Evolutionary conservation across 2,329 filamentous ascomycete genomes (phyloP), one percentile per base, ranked within the genome.

Genomic region (Torrubiellomyces zombiae): DNA sequence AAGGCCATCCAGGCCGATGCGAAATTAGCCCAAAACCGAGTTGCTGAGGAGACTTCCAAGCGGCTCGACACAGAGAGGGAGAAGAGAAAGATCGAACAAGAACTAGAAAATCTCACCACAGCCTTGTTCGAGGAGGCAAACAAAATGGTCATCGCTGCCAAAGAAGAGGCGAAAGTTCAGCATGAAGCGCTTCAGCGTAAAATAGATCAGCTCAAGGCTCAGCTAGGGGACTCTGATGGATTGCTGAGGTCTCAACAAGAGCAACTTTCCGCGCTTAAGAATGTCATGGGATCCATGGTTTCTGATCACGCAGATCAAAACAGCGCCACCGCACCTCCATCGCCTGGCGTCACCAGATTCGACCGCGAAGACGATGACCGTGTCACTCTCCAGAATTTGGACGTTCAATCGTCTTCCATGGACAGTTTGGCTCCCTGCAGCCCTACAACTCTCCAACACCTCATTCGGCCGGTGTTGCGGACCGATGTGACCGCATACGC

Each of bases 101-200:
- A 98, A 50, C 57, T 98, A 22, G 89, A 95, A 53, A 80, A 72
- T 26, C 53, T 98, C 34, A 95, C 89, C 0, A 74, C 82, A 2
- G 83, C 82, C 15, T 63, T 98, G n/a, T 98, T 98, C 34, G 83
- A 95, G 45, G 86, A 98, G 58, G 89, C 89, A 24, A 95, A 98
- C 55, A 85, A 78, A 62, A 95, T 98, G 86, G 89, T 98, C 26
- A 80, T 86, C 20, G 46, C 40, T 10, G 86, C 86, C 18, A 81
- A 92, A 43, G 82, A 85, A 47, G 81, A 93, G 32, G 83, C 89
- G 7, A 74, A 83, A 32, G 73, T 69, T 34, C 82, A 94, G 38
- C 76, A 82, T 18, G 83, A 94, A 36, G 64, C 67, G 4, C 58
- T 85, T 20, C 74, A 83, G 29, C 78, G 77, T 43, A 81, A 81